Evolutionary conservation across 768 basidiomycete genomes (phyloP), one percentile per base, ranked within the genome.

Genomic region (Tubosaeta sp.): DNA sequence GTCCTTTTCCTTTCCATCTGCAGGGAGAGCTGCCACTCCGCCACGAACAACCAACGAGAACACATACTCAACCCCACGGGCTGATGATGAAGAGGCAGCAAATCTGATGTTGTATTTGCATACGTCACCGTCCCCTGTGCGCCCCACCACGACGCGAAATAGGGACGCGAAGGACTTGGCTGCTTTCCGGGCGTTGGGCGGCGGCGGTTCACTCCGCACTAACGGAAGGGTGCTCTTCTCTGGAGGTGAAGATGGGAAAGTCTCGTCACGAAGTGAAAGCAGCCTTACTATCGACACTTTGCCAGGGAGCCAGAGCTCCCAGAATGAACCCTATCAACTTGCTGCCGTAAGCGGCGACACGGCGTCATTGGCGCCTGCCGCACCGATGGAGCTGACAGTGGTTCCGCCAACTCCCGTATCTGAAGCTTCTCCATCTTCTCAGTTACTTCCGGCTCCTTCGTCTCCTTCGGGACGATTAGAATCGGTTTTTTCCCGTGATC

Each of bases 81-180:
- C 83, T 31, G 88, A 89, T 65, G 85, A 82, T 55, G 67, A 69
- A 33, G 91, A 92, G 62, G 91, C 90, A 0, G 89, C 91, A n/a
- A 88, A 89, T 63, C 70, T 91, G 41, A 87, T 93, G 82, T 72
- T 92, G 19, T 88, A 81, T 70, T 79, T 93, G 46, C 90, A 91
- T 38, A 91, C 89, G 6, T 91, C 88, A 1, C 90, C 90, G 0
- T 91, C 88, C 0, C 90, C 90, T 9, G 87, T 76, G 17, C 82
- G 88, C 37, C 78, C 79, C 19, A 69, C 75, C 14, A 76, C 75
- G 39, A 80, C 77, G 33, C 69, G 72, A 34, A 65, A 70, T 25
- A 63, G 53, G 27, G 80, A 82, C 38, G 61, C 74, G 6, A 78
- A 74, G 57, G 85, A 88, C 59, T 56, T 74, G 32, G 75, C 77